Evolutionary conservation across 768 basidiomycete species (phyloP), one percentile per base, ranked within the genome.

Genomic region (Tylopilus subfusipes): DNA sequence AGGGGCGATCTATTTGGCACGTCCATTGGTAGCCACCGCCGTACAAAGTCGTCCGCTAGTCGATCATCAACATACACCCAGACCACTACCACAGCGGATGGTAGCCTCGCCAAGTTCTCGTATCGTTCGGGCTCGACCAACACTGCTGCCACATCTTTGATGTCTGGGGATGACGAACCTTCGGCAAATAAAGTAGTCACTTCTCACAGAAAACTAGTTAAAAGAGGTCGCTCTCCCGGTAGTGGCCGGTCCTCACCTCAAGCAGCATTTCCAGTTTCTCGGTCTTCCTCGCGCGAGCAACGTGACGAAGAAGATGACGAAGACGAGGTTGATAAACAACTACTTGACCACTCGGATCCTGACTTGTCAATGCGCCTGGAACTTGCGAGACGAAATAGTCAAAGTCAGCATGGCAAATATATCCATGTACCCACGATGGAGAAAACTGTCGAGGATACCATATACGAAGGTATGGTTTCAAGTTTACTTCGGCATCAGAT

Each of bases 381-480:
- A 57, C 74, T 96, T 46, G 94, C 94, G 6, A 76, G 90, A 55
- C 81, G 82, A 60, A 97, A 97, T 66, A 92, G 91, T 66, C 78
- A 85, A 63, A 88, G 80, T 67, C 91, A 93, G 61, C 79, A 82
- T 54, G 78, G 76, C 18, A 78, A 79, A 45, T 65, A 68, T 45
- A 65, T 73, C 42, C 54, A 74, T 11, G 61, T 74, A 42, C 58
- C 79, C 50, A 63, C 73, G 7, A 63, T 79, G 59, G 81, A 82
- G 16, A 70, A 63, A 27, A 76, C 81, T 4, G 65, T 78, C 16
- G 85, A 86, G 59, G 81, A 81, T 27, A 88, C 84, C 2, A 90
- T 92, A 59, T 88, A 88, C 60, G 90, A 92, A 82, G 88, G 90
- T 85, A 62, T 25, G 76, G 31, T 48, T 52, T 58, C 22, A 10